A percentile compares a stretch with the other conserved stretches of the same genome.
Evolutionary conservation across 768 basidiomycete genomes (phyloP).

Genomic region (button mushroom (Agaricus bisporus)): DNA sequence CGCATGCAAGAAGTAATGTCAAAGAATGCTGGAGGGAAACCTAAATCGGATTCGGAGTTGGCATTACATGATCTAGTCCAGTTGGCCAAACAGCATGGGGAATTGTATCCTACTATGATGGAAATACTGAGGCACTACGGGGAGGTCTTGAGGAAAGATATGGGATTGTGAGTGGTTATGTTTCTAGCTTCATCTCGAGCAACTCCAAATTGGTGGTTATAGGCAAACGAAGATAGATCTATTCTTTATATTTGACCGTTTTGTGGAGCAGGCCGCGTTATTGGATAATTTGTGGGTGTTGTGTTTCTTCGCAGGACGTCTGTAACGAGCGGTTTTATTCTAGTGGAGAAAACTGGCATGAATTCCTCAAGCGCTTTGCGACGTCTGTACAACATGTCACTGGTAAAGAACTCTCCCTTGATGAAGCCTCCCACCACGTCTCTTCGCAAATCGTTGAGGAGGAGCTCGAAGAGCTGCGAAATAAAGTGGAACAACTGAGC

Average conservation of each 20-base stretch:
- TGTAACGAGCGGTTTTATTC: slow-evolving; percentile 4
- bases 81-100: slow-evolving; percentile 54
- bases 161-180: slow-evolving; percentile 47
- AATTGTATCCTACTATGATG: slow-evolving; percentile 56
- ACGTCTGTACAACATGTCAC: slow-evolving; percentile 61
- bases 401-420: slow-evolving; percentile 55
- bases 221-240: slow-evolving; percentile 62
- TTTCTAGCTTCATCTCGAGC: background rate
- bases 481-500: slow-evolving; percentile 55
- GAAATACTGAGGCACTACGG: slow-evolving; percentile 53
- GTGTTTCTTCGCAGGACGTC: background rate
- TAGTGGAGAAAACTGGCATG: slow-evolving; percentile 63
- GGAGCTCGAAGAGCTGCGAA: slow-evolving; percentile 55
- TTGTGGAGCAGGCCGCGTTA: slow-evolving; percentile 53
- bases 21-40: slow-evolving; percentile 16
- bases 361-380: slow-evolving; percentile 55
- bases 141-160: slow-evolving; percentile 49
- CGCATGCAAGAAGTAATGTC: slow-evolving; percentile 35
- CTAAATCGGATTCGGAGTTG: slow-evolving; percentile 44
- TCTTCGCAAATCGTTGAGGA: slow-evolving; percentile 42
- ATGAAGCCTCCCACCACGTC: slow-evolving; percentile 29
- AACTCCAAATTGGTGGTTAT: slow-evolving; percentile 1
- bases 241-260: slow-evolving; percentile 54
- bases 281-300: slow-evolving; percentile 58
- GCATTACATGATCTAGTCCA: slow-evolving; percentile 56